Evolutionary conservation across 1,139 yeast species (phyloP).

Genomic region (Yamadazyma atmosphaerica): DNA sequence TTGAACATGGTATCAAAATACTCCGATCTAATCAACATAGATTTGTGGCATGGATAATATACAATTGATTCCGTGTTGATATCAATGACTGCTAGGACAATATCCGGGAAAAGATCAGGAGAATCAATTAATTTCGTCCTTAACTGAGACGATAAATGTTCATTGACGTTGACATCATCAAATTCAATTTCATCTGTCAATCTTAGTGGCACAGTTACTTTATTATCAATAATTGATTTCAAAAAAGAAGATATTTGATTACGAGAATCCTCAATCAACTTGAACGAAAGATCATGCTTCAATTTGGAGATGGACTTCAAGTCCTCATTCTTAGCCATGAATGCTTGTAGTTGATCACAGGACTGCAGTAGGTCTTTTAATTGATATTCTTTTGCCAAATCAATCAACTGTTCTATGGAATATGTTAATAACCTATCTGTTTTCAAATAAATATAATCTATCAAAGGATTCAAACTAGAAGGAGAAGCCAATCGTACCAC

Average conservation of each 20-base stretch:
- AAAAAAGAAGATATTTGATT: too few species aligned
- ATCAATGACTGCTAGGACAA: slow-evolving; percentile 42
- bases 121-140: slow-evolving; percentile 19
- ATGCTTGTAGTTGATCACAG: slow-evolving; percentile 9
- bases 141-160: slow-evolving; percentile 16
- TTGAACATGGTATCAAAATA: slow-evolving; percentile 67
- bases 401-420: slow-evolving; percentile 4
- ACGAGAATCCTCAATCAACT: slow-evolving; percentile 49
- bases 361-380: slow-evolving; percentile 23
- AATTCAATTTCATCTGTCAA: slow-evolving; percentile 24
- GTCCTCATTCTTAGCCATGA: slow-evolving; percentile 19
- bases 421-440: slow-evolving; percentile 29
- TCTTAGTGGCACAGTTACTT: slow-evolving; percentile 12
- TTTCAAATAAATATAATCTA: slow-evolving; percentile 54
- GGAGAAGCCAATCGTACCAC: slow-evolving; percentile 24
- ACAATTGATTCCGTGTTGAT: slow-evolving; percentile 24
- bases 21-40: slow-evolving; percentile 60
- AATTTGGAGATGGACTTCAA: slow-evolving; percentile 36
- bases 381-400: slow-evolving; percentile 8
- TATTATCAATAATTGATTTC: slow-evolving; percentile 43
- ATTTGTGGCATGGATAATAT: slow-evolving; percentile 63
- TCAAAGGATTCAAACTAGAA: slow-evolving; percentile 21
- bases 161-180: slow-evolving; percentile 31
- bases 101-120: slow-evolving; percentile 46
- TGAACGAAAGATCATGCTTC: slow-evolving; percentile 45